These are phyloP conservation scores for Fonsecaea multimorphosa DNA, from an alignment of 2,329 filamentous ascomycete genomes.

Conservation along the genomic window DNA sequence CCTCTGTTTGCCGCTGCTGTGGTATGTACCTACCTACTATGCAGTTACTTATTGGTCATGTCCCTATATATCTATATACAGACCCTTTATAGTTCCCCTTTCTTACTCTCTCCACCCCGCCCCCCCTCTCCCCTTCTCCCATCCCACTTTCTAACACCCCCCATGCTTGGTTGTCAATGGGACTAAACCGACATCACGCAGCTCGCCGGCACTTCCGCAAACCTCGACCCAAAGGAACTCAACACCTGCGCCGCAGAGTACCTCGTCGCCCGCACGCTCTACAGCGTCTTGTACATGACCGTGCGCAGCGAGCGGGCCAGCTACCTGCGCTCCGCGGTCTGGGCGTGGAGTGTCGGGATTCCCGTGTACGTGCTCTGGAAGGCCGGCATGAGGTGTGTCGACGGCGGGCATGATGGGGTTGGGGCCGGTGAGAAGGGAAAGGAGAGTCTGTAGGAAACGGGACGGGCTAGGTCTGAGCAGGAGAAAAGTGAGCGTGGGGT, in stretches of 20 bases:
- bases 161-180: background rate
- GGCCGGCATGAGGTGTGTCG: slow-evolving; percentile 38
- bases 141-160: background rate
- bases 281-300: slow-evolving; percentile 46
- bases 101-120: too few species aligned
- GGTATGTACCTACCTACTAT: slow-evolving; percentile 38
- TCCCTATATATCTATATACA: too few species aligned
- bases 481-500: too few species aligned
- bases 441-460: background rate
- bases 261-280: slow-evolving; percentile 43
- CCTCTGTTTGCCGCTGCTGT: slow-evolving; percentile 47
- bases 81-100: too few species aligned
- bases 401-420: background rate
- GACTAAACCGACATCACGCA: too few species aligned
- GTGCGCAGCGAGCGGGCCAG: slow-evolving; percentile 43
- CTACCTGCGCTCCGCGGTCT: slow-evolving; percentile 45
- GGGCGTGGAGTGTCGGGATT: slow-evolving; percentile 45
- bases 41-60: too few species aligned
- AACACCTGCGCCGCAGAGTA: slow-evolving; percentile 46
- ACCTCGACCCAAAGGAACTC: slow-evolving; percentile 43
- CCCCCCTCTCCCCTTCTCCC: background rate
- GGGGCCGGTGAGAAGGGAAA: background rate
- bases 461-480: background rate
- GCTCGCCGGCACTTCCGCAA: slow-evolving; percentile 45
- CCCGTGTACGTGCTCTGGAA: slow-evolving; percentile 45